Conservation (phyloP, 805 yeast species). For the Saccharomyces kudriavzevii region DNA sequence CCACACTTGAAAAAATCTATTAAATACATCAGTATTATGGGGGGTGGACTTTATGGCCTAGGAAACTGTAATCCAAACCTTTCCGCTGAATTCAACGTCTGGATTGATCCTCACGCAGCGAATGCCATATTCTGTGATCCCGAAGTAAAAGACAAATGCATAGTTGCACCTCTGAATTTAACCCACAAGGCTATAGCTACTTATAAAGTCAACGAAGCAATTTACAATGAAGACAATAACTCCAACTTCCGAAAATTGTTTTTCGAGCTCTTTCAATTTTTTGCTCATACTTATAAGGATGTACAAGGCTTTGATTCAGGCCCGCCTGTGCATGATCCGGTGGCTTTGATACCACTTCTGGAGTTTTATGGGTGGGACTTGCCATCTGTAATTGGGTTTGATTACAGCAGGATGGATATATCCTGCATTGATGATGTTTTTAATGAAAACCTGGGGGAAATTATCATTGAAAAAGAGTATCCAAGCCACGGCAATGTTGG, state of each 20-base stretch:
- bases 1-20: slow-evolving; percentile 49
- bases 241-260: slow-evolving; percentile 46
- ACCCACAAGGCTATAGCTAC: slow-evolving; percentile 55
- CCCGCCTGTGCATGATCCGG: slow-evolving; percentile 77
- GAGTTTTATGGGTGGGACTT: slow-evolving; percentile 33
- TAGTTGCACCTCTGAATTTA: slow-evolving; percentile 59
- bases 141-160: slow-evolving; percentile 38
- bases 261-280: slow-evolving; percentile 46
- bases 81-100: slow-evolving; percentile 67
- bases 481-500: slow-evolving; percentile 26
- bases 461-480: slow-evolving; percentile 17
- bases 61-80: slow-evolving; percentile 43
- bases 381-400: slow-evolving; percentile 12
- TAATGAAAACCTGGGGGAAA: not conserved
- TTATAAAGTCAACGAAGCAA: slow-evolving; percentile 31
- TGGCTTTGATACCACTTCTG: slow-evolving; percentile 55
- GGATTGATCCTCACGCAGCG: slow-evolving; percentile 73
- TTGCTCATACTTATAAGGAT: slow-evolving; percentile 38
- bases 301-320: slow-evolving; percentile 42
- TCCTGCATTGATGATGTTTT: slow-evolving; percentile 22
- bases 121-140: slow-evolving; percentile 43
- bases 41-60: slow-evolving; percentile 44
- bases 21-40: slow-evolving; percentile 61
- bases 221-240: slow-evolving; percentile 31
- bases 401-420: slow-evolving; percentile 20